phyloP scores from a whole-genome alignment of 495 filamentous ascomycete genomes.

The Annulohypoxylon bovei region DNA sequence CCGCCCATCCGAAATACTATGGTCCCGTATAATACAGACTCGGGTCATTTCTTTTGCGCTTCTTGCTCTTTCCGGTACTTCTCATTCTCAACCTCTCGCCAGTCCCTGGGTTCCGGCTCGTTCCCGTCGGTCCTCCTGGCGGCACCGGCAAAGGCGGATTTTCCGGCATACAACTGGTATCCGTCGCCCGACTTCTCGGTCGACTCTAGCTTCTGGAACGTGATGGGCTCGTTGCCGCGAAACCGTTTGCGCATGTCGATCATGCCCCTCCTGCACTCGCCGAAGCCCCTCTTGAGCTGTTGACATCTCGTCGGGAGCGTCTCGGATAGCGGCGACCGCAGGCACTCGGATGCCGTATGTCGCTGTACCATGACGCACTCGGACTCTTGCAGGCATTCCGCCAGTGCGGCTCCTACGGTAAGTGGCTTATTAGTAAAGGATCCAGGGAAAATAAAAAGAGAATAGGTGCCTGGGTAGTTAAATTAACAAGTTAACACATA shows the following conservation, averaged over 20 bases:
- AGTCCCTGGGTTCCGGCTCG: slow-evolving; percentile 61
- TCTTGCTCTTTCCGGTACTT: slow-evolving; percentile 56
- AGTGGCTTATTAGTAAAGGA: slow-evolving; percentile 22
- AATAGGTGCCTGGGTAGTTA: slow-evolving; percentile 1
- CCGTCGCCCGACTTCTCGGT: slow-evolving; percentile 62
- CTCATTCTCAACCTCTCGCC: slow-evolving; percentile 66
- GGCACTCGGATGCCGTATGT: slow-evolving; percentile 85
- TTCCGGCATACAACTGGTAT: slow-evolving; percentile 83
- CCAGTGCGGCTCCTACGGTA: slow-evolving; percentile 81
- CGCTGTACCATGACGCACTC: slow-evolving; percentile 95
- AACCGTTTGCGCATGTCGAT: slow-evolving; percentile 99
- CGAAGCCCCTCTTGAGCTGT: slow-evolving; percentile 90
- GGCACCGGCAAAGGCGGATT: slow-evolving; percentile 70
- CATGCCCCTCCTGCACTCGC: slow-evolving; percentile 94
- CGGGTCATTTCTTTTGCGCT: slow-evolving; percentile 26
- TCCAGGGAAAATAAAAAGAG: background rate
- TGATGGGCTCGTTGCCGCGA: slow-evolving; percentile 90
- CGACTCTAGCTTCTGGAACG: slow-evolving; percentile 68
- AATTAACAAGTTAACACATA: slow-evolving; percentile 57
- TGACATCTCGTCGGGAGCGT: slow-evolving; percentile 87
- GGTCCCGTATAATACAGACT: background rate
- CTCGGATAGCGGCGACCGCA: slow-evolving; percentile 79
- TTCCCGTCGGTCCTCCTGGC: slow-evolving; percentile 61
- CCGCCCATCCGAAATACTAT: background rate
- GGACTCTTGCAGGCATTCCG: slow-evolving; percentile 91